phyloP scores from a whole-genome alignment of 2,329 filamentous ascomycete species.

The Fonsecaea nubica region DNA sequence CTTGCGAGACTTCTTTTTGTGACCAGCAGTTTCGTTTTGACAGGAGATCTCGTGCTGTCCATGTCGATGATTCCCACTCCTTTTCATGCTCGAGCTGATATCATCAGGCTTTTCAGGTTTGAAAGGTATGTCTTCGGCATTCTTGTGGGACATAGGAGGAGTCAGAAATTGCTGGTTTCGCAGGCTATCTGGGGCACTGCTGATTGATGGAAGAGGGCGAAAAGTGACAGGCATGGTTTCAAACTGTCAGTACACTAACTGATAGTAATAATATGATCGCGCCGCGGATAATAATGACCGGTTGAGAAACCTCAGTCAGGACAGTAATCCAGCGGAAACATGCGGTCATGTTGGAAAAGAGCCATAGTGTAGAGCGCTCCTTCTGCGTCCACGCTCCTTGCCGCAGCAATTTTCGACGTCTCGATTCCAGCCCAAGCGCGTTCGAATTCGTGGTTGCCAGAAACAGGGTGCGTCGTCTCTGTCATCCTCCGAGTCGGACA shows the following conservation, averaged over 20 bases:
- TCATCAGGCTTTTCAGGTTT: slow-evolving; percentile 28
- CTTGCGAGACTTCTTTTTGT: slow-evolving; percentile 5
- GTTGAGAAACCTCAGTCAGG: not conserved
- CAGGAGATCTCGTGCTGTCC: slow-evolving; percentile 2
- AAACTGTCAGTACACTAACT: not conserved
- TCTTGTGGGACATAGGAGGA: slow-evolving; percentile 32
- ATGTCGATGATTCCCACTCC: slow-evolving; percentile 16
- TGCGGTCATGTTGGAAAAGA: not conserved
- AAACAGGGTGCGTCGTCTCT: not conserved
- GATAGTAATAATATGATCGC: slow-evolving; percentile 13
- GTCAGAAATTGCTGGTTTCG: slow-evolving; percentile 31
- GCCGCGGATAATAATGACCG: slow-evolving; percentile 20
- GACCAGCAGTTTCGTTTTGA: not conserved
- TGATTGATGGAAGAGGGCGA: slow-evolving; percentile 2
- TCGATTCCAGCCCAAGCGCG: not conserved
- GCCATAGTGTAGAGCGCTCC: not conserved
- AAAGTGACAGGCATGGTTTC: slow-evolving; percentile 27
- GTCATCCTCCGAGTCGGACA: not conserved
- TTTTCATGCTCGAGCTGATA: slow-evolving; percentile 39
- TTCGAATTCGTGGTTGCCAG: not conserved
- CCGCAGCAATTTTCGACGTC: not conserved
- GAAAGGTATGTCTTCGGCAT: slow-evolving; percentile 33
- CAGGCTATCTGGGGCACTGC: slow-evolving; percentile 24
- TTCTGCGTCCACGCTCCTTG: not conserved
- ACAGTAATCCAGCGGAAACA: not conserved